Conservation (phyloP, 1,284 basidiomycete species). For the Ceratobasidium papillatum region DNA sequence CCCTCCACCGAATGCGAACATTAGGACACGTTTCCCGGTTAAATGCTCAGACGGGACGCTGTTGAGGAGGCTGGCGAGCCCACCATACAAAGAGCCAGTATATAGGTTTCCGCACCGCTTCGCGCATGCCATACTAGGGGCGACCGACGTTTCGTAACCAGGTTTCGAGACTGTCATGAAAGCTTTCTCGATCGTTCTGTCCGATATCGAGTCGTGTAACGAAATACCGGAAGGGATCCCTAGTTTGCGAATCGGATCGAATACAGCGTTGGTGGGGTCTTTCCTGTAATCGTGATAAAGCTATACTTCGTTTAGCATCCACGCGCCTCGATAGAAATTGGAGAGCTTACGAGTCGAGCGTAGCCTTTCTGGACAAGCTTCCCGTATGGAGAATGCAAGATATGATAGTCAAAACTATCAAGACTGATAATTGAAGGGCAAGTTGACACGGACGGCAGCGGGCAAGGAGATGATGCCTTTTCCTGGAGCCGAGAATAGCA, state of each 20-base stretch:
- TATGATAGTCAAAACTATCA: slow-evolving; percentile 84
- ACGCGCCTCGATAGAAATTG: no score
- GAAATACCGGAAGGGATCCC: slow-evolving; percentile 72
- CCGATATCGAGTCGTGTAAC: slow-evolving; percentile 77
- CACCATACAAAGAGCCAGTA: slow-evolving; percentile 94
- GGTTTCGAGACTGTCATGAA: slow-evolving; percentile 80
- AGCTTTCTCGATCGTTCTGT: slow-evolving; percentile 95
- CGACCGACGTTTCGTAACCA: slow-evolving; percentile 68
- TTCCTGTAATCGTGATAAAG: slow-evolving; percentile 91
- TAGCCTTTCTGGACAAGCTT: slow-evolving; percentile 98
- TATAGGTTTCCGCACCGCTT: slow-evolving; percentile 97
- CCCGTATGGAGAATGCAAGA: slow-evolving; percentile 96
- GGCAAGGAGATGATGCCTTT: slow-evolving; percentile 65
- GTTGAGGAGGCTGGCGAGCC: slow-evolving; percentile 83
- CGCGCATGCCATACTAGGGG: slow-evolving; percentile 81
- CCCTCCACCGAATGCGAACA: slow-evolving; percentile 95
- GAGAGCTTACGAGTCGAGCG: slow-evolving; percentile 73
- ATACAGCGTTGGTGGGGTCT: slow-evolving; percentile 78
- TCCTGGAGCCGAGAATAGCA: slow-evolving; percentile 87
- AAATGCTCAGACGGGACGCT: slow-evolving; percentile 73
- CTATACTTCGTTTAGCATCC: slow-evolving; percentile 46
- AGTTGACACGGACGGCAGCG: slow-evolving; percentile 47
- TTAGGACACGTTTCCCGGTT: slow-evolving; percentile 80
- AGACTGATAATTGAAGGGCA: slow-evolving; percentile 51
- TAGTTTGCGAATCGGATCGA: slow-evolving; percentile 75